A percentile compares a stretch with the other conserved stretches of the same genome.
Conservation (phyloP, 495 filamentous ascomycete genomes). For the Penicillium nucicola region DNA sequence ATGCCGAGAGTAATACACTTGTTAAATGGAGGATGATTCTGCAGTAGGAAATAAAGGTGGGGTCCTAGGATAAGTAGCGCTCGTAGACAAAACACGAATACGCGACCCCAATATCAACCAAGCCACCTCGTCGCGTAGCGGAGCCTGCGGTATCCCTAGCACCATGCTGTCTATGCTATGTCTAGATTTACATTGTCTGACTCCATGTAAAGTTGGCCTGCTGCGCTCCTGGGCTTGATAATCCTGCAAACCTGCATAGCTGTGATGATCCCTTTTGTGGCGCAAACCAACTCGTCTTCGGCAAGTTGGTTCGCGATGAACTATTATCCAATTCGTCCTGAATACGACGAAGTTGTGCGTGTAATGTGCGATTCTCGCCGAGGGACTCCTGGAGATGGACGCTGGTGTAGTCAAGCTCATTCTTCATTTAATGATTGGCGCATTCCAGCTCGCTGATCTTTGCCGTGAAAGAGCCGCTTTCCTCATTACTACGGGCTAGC, state of each 20-base stretch:
- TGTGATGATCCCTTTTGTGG: not conserved
- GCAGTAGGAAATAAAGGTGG: no score
- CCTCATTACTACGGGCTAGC: not conserved
- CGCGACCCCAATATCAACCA: no score
- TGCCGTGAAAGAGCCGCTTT: not conserved
- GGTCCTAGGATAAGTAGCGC: no score
- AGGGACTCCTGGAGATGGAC: not conserved
- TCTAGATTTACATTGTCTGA: no score
- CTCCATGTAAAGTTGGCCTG: not conserved
- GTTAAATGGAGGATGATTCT: no score
- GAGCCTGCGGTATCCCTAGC: not conserved
- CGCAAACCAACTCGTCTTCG: constrained; percentile 1
- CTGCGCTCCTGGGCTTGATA: not conserved
- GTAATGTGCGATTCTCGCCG: not conserved
- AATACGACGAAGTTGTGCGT: not conserved
- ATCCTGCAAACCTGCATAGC: not conserved
- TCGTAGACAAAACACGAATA: no score
- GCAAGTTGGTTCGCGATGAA: not conserved
- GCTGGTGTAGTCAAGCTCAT: not conserved
- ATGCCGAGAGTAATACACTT: no score
- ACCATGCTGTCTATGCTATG: no score
- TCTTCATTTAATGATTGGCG: not conserved
- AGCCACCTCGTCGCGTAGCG: not conserved
- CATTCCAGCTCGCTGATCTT: not conserved
- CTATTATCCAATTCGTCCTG: not conserved